phyloP scores from a whole-genome alignment of 169 alveolate species.

The Neospora caninum region DNA sequence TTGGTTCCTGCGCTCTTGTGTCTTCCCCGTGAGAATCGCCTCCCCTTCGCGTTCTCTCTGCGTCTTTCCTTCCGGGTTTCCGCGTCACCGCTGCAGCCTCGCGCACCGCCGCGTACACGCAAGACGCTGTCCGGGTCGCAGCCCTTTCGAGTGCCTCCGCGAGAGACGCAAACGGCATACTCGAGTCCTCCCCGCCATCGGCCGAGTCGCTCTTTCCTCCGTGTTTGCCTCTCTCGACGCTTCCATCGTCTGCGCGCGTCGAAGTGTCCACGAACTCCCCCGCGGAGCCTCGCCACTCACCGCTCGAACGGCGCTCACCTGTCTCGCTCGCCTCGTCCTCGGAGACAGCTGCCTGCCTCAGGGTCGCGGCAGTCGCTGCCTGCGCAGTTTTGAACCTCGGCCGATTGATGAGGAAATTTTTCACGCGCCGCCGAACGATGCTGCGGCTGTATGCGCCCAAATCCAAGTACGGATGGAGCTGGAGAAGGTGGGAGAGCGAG shows the following conservation, averaged over 20 bases:
- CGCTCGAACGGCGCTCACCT: neutral
- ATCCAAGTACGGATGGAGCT: conserved; percentile 21
- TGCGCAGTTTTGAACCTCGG: neutral
- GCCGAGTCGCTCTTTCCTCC: neutral
- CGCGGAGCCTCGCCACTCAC: neutral
- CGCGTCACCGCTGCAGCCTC: neutral
- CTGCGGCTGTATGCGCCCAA: neutral
- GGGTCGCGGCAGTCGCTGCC: neutral
- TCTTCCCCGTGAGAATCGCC: neutral
- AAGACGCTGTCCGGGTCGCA: neutral
- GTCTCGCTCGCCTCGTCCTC: neutral
- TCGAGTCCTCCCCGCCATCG: conserved; percentile 13
- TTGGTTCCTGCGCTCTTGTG: neutral
- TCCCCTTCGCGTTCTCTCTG: neutral
- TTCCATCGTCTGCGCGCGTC: neutral
- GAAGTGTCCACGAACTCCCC: neutral
- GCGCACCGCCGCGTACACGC: neutral
- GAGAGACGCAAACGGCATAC: conserved; percentile 4
- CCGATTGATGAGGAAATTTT: neutral
- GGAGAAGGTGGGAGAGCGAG: conserved; percentile 1
- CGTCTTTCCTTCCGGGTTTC: neutral
- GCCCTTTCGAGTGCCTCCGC: conserved; percentile 14
- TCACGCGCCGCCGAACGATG: neutral
- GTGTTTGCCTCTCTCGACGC: neutral
- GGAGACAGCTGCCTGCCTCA: neutral